phyloP scores from a whole-genome alignment of 345 rosid genomes.

The Microthlaspi erraticum region DNA sequence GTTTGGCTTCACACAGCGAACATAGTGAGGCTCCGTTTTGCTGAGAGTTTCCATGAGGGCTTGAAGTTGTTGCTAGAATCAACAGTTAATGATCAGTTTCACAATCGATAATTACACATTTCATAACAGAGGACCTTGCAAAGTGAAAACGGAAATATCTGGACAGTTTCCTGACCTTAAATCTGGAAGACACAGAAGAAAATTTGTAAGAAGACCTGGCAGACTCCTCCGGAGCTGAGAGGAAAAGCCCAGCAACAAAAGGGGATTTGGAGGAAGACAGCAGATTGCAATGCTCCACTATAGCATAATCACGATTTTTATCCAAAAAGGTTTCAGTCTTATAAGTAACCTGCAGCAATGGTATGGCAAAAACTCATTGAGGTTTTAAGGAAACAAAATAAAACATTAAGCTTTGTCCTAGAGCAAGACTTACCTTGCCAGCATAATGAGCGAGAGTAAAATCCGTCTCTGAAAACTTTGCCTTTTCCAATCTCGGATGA shows the following conservation, averaged over 20 bases:
- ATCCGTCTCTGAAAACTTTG: conserved; percentile 95
- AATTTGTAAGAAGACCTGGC: conserved; percentile 95
- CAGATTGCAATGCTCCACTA: conserved; percentile 92
- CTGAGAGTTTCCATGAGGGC: conserved; percentile 96
- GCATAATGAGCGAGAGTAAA: conserved; percentile 93
- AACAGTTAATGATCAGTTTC: conserved; percentile 20
- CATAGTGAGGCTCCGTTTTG: conserved; percentile 93
- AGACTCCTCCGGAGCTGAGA: conserved; percentile 67
- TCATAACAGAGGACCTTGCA: conserved; percentile 11
- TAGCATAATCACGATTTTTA: conserved; percentile 95
- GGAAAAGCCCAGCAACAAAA: conserved; percentile 83
- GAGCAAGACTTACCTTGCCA: conserved; percentile 82
- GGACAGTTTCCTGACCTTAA: conserved; percentile 64
- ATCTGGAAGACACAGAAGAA: conserved; percentile 95
- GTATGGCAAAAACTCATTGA: conserved; percentile 24
- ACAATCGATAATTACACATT: conserved; percentile 5
- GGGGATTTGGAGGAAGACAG: conserved; percentile 85
- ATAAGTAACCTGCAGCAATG: conserved; percentile 77
- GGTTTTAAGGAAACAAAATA: conserved; percentile 29
- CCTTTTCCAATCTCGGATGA: conserved; percentile 81
- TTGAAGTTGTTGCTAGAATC: conserved; percentile 95
- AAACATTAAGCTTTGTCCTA: conserved; percentile 24
- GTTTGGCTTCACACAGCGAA: conserved; percentile 99
- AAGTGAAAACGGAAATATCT: conserved; percentile 10
- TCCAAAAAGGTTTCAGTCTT: conserved; percentile 87